A percentile compares a stretch with the other conserved stretches of the same genome.
These are phyloP conservation scores for Rhizophora apiculata DNA, from an alignment of 345 rosid species.

Conservation along the genomic window DNA sequence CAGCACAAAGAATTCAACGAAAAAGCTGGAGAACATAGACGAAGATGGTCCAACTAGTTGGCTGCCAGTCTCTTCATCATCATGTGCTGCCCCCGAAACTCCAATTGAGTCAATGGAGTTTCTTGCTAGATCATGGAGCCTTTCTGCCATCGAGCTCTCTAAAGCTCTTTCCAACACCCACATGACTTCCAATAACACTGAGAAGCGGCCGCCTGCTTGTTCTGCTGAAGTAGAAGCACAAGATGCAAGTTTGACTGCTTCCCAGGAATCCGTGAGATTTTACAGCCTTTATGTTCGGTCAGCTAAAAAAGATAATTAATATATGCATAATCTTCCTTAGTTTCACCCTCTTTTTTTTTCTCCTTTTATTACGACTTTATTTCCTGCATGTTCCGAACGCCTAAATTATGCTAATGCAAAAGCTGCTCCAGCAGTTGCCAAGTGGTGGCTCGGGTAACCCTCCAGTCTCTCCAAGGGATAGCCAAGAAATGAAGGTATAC, in stretches of 20 bases:
- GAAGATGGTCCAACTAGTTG: slow-evolving; percentile 58
- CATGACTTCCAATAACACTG: slow-evolving; percentile 24
- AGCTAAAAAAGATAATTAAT: not conserved
- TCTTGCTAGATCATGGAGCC: slow-evolving; percentile 94
- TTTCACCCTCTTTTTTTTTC: not conserved
- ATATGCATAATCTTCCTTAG: not conserved
- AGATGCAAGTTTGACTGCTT: slow-evolving; percentile 38
- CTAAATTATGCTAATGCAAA: slow-evolving; percentile 2
- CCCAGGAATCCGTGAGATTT: slow-evolving; percentile 41
- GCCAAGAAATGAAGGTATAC: slow-evolving; percentile 75
- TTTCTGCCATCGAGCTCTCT: slow-evolving; percentile 82
- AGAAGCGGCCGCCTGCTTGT: slow-evolving; percentile 26
- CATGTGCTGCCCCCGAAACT: slow-evolving; percentile 65
- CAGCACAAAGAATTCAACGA: slow-evolving; percentile 27
- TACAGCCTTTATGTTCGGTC: not conserved
- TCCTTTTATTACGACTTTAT: slow-evolving; percentile 1
- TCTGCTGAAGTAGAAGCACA: slow-evolving; percentile 38
- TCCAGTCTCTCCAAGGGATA: slow-evolving; percentile 70
- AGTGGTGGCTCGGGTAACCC: slow-evolving; percentile 35
- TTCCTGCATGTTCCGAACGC: slow-evolving; percentile 4
- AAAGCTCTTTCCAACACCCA: slow-evolving; percentile 55
- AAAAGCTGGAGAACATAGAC: slow-evolving; percentile 72
- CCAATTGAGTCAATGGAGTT: slow-evolving; percentile 94
- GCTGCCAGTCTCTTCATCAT: slow-evolving; percentile 15
- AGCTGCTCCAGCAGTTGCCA: slow-evolving; percentile 40